Percentiles rank a stretch among this genome's conserved stretches.
phyloP scores from a whole-genome alignment of 164 flowering plant genomes.

The Vitis labrusca region DNA sequence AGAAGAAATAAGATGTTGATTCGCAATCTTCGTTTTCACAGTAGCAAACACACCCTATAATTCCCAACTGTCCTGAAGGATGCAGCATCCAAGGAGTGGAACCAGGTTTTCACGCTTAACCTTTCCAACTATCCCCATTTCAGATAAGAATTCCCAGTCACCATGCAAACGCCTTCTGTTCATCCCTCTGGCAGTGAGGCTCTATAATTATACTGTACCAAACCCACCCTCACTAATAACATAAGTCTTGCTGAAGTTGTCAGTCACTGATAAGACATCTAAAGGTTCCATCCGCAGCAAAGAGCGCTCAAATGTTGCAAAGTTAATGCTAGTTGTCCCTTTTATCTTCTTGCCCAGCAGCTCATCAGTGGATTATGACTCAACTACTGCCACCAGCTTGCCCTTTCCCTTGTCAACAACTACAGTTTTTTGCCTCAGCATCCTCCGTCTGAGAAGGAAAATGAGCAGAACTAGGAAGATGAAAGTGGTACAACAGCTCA shows the following conservation, averaged over 20 bases:
- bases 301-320: conserved; percentile 62
- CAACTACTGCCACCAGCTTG: conserved; percentile 25
- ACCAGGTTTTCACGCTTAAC: conserved; percentile 61
- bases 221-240: conserved; percentile 71
- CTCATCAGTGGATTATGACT: conserved; percentile 33
- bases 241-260: conserved; percentile 54
- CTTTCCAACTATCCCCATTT: conserved; percentile 72
- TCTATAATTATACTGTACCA: conserved; percentile 50
- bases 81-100: conserved; percentile 59
- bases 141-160: conserved; percentile 65
- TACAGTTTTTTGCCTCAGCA: conserved; percentile 19
- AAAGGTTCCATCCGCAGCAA: conserved; percentile 39
- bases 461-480: conserved; percentile 28
- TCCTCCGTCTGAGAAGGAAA: conserved; percentile 28
- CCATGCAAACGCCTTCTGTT: conserved; percentile 45
- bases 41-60: too few relatives aligned
- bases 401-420: conserved; percentile 19
- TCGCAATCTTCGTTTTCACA: too few relatives aligned
- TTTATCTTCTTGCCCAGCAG: conserved; percentile 42
- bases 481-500: conserved; percentile 33
- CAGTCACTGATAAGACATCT: conserved; percentile 58
- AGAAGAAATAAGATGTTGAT: too few relatives aligned
- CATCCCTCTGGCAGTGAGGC: conserved; percentile 47
- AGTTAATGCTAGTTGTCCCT: conserved; percentile 61
- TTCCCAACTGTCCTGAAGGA: conserved; percentile 6